Evolutionary conservation across 192 early-diverging fungal species (phyloP).

Genomic region (Phlyctochytrium arcticum): DNA sequence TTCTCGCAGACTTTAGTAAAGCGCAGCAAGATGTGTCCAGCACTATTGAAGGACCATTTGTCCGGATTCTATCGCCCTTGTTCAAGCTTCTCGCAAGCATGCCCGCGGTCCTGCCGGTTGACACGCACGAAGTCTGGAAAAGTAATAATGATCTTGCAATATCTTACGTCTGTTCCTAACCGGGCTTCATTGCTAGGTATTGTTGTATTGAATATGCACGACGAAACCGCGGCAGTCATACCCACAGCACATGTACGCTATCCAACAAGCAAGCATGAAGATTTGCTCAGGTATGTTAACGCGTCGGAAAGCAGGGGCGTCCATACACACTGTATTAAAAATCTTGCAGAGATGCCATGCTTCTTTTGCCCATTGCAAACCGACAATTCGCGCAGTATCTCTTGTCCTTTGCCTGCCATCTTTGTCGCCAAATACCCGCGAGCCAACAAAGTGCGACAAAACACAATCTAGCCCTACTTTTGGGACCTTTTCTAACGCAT

Average conservation of each 20-base stretch:
- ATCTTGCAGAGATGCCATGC: slow-evolving; percentile 4
- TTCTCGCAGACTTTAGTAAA: not conserved
- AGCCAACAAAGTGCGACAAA: not conserved
- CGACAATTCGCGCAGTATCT: not conserved
- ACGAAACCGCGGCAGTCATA: not conserved
- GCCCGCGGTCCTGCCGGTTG: not conserved
- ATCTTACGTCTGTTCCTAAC: too few species aligned
- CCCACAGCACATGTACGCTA: not conserved
- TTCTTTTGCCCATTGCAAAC: not conserved
- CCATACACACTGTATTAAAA: not conserved
- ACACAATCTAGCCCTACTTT: not conserved
- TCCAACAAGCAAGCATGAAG: not conserved
- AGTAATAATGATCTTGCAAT: too few species aligned
- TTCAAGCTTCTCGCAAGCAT: not conserved
- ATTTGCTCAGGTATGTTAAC: not conserved
- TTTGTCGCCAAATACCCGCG: not conserved
- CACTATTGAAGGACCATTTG: not conserved
- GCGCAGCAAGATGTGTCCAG: not conserved
- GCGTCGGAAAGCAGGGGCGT: not conserved
- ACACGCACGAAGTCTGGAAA: not conserved
- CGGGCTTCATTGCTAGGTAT: not conserved
- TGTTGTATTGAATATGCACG: not conserved
- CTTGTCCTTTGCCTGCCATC: not conserved
- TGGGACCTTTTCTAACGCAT: not conserved
- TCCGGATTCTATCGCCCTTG: not conserved